These are phyloP conservation scores for Fusarium sp. DNA, from an alignment of 2,329 filamentous ascomycete species.

Conservation along the genomic window DNA sequence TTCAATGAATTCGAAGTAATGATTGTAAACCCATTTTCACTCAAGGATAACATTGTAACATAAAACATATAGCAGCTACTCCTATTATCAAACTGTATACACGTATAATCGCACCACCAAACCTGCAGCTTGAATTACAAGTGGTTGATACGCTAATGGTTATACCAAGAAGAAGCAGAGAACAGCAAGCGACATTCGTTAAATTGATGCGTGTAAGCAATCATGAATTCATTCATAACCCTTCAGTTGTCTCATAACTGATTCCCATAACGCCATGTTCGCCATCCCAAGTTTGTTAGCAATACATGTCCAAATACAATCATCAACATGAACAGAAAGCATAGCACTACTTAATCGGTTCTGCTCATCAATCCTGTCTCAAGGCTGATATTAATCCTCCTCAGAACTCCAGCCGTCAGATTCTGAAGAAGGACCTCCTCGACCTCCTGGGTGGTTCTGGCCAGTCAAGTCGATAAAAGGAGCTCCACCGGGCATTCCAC, in stretches of 20 bases:
- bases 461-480: slow-evolving; percentile 39
- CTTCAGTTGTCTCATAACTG: background rate
- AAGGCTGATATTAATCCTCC: background rate
- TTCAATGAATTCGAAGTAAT: background rate
- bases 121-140: background rate
- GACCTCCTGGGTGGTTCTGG: slow-evolving; percentile 25
- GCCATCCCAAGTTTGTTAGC: slow-evolving; percentile 25
- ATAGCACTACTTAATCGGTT: background rate
- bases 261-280: slow-evolving; percentile 23
- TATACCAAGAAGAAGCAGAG: background rate
- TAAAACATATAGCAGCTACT: background rate
- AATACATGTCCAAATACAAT: slow-evolving; percentile 13
- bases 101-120: background rate
- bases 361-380: slow-evolving; percentile 6
- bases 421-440: slow-evolving; percentile 3
- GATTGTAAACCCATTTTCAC: no score
- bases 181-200: background rate
- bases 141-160: background rate
- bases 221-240: slow-evolving; percentile 7
- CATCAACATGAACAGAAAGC: background rate
- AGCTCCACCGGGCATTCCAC: slow-evolving; percentile 23
- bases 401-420: slow-evolving; percentile 12
- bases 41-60: background rate
- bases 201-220: background rate
- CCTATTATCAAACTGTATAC: background rate